Conservation (phyloP, 2,329 filamentous ascomycete genomes). For the Dendrostoma leiphaemia region DNA sequence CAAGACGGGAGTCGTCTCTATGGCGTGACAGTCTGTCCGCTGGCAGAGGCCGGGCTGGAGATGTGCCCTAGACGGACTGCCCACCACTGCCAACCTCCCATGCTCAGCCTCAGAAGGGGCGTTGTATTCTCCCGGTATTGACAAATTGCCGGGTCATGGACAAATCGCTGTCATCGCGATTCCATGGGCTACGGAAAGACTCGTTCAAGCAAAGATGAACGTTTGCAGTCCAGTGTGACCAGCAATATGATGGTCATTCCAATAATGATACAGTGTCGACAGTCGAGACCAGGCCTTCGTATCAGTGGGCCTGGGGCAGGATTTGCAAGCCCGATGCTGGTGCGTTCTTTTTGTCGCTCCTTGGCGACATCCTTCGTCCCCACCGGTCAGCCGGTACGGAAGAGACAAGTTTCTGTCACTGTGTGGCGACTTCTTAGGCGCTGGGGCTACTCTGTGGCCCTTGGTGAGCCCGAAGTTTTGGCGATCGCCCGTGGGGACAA, state of each 20-base stretch:
- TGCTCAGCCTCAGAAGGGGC: too few species aligned
- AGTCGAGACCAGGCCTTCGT: constrained; percentile 1
- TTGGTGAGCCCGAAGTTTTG: constrained; percentile 12
- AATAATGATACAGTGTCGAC: constrained; percentile 3
- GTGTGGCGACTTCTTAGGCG: too few species aligned
- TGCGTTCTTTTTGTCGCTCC: constrained; percentile 12
- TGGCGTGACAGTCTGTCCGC: constrained; percentile 8
- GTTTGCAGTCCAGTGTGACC: too few species aligned
- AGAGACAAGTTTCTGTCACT: too few species aligned
- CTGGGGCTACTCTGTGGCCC: too few species aligned
- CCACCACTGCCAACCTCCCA: background rate
- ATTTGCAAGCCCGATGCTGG: constrained; percentile 5
- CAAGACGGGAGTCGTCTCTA: background rate
- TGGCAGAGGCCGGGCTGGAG: background rate
- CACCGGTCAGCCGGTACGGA: too few species aligned
- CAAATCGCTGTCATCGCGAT: too few species aligned
- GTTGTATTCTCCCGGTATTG: too few species aligned
- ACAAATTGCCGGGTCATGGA: too few species aligned
- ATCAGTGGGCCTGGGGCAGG: background rate
- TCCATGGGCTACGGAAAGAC: too few species aligned
- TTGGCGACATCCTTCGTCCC: constrained; percentile 6
- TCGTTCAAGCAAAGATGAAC: too few species aligned
- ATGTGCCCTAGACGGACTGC: constrained; percentile 9
- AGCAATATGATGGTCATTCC: too few species aligned
- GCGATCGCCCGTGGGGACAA: constrained; percentile 14